phyloP scores from a whole-genome alignment of 2,329 filamentous ascomycete species.

The Ceratocystis cacaofunesta region DNA sequence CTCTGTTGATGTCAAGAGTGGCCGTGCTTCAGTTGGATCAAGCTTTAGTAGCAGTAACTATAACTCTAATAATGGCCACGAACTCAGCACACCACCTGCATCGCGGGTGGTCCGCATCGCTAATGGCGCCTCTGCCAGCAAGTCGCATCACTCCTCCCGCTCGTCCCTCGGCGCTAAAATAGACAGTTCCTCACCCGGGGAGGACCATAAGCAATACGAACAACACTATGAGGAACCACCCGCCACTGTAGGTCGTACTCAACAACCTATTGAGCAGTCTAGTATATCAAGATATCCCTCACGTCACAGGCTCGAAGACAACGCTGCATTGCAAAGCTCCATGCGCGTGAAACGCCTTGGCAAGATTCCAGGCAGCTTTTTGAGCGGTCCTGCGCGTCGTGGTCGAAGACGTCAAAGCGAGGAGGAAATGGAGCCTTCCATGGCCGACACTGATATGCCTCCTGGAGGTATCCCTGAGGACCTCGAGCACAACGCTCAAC shows the following conservation, averaged over 20 bases:
- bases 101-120: slow-evolving; percentile 41
- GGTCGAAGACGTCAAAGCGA: slow-evolving; percentile 55
- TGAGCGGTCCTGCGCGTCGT: slow-evolving; percentile 65
- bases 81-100: slow-evolving; percentile 40
- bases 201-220: slow-evolving; percentile 1
- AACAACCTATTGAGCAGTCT: slow-evolving; percentile 6
- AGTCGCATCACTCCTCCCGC: slow-evolving; percentile 19
- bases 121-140: slow-evolving; percentile 31
- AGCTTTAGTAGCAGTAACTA: slow-evolving; percentile 14
- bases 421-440: slow-evolving; percentile 39
- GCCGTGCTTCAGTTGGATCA: slow-evolving; percentile 9
- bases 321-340: slow-evolving; percentile 52
- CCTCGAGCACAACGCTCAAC: slow-evolving; percentile 31
- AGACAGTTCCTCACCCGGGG: slow-evolving; percentile 18
- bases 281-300: slow-evolving; percentile 35
- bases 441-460: slow-evolving; percentile 28
- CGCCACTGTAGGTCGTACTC: slow-evolving; percentile 4
- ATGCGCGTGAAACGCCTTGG: slow-evolving; percentile 64
- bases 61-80: slow-evolving; percentile 19
- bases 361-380: slow-evolving; percentile 59
- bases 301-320: slow-evolving; percentile 43
- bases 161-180: slow-evolving; percentile 18
- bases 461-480: slow-evolving; percentile 23
- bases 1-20: slow-evolving; percentile 27
- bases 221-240: slow-evolving; percentile 7